Percentiles rank a stretch among this genome's conserved stretches.
These are phyloP conservation scores for Picea abies DNA, from an alignment of 83 land plant species.

Conservation along the genomic window DNA sequence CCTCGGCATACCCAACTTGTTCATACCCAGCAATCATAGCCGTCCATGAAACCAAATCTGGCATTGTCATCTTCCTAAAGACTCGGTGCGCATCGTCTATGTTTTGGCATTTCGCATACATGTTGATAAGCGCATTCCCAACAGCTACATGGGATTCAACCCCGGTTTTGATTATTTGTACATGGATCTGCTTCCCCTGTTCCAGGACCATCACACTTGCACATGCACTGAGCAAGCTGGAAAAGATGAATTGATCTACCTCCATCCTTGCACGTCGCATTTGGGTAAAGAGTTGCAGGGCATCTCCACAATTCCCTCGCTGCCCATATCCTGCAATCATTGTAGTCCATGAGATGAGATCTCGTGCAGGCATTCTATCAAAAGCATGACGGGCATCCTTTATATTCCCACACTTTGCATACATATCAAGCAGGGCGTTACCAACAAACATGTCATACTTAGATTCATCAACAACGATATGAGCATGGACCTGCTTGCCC, in stretches of 20 bases:
- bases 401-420: background rate
- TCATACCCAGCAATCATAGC: conserved; percentile 30
- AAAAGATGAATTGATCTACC: conserved; percentile 30
- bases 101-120: background rate
- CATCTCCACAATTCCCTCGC: conserved; percentile 16
- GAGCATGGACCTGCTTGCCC: conserved; percentile 42
- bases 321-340: conserved; percentile 28
- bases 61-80: conserved; percentile 29
- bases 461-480: background rate
- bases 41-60: conserved; percentile 46
- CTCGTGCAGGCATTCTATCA: conserved; percentile 25
- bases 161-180: conserved; percentile 11
- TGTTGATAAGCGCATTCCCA: background rate
- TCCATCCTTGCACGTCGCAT: conserved; percentile 25
- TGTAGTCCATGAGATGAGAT: conserved; percentile 40
- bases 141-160: conserved; percentile 25
- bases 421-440: conserved; percentile 17
- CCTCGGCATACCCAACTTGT: conserved; percentile 4
- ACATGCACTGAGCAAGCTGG: conserved; percentile 32
- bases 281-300: conserved; percentile 17
- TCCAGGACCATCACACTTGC: conserved; percentile 22
- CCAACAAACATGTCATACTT: background rate
- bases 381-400: conserved; percentile 14
- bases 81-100: conserved; percentile 20
- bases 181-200: conserved; percentile 41